Base-by-base conservation (phyloP, 495 filamentous ascomycete species). In the Aspergillus ostianus region DNA sequence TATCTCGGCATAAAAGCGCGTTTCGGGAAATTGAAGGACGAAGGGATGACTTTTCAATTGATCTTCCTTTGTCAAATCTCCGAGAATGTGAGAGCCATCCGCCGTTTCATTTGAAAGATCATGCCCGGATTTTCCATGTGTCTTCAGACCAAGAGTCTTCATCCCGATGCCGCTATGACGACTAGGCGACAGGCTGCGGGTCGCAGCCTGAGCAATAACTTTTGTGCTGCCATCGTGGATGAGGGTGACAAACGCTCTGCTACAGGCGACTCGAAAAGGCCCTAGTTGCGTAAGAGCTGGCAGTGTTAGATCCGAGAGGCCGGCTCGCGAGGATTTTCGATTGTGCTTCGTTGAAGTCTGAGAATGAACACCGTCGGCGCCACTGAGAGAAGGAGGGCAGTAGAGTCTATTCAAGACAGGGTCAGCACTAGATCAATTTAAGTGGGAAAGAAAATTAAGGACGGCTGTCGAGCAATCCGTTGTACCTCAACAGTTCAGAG, bases 241-340 rank as follows among this genome's bases (percentile, higher is more conserved):
- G 26, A 89, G 71, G 0, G 80, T 82, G 19, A 87, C 76, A 56
- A 87, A 74, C 9, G 71, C 75, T 6, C 81, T 80, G 44, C 73
- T 73, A 30, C 74, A 77, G 36, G 79, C 73, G 45, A 86, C 65
- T 15, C 82, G 77, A 55, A 82, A 76, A 41, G 80, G 71, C 0
- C 82, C 84, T n/a, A 89, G 71, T 67, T 89, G 85, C 9, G 84
- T 77, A 57, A 90, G 80, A 2, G 83, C 82, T 0, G 82, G 82
- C 5, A 90, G 70, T 19, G 79, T 79, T 7, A 80, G 76, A 61
- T 90, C 87, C 5, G 67, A 66, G 20, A 74, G 75, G 8, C 68
- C 57, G 8, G 54, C 18, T 19, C 26, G 10, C 20, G 47, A 41
- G n/a, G 17, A 17, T 8, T 48, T 30, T 4, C 49, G 41, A 32